Percentiles rank a stretch among this genome's conserved stretches.
Conservation (phyloP, 2,329 filamentous ascomycete species). For the Cadophora sp. region DNA sequence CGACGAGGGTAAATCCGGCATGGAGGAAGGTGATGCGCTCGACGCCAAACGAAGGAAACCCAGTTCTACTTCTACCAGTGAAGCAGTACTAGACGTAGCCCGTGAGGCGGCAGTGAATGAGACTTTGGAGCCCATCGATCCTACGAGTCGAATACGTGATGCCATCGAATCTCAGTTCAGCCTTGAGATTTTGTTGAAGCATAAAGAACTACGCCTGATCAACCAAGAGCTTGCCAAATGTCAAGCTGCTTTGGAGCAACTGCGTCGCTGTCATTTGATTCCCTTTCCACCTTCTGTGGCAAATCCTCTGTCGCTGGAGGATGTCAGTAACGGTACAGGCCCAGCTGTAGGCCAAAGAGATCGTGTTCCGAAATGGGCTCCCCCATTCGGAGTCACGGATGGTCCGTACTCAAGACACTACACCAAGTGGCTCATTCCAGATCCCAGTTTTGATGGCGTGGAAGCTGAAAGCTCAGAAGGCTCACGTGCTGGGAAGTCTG, state of each 20-base stretch:
- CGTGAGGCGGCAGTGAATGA: constrained; percentile 17
- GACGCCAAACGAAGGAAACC: constrained; percentile 46
- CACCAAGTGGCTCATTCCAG: constrained; percentile 91
- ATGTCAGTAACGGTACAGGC: constrained; percentile 78
- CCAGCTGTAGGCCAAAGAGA: constrained; percentile 70
- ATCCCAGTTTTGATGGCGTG: constrained; percentile 81
- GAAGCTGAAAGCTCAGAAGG: constrained; percentile 50
- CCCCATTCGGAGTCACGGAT: constrained; percentile 89
- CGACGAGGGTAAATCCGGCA: constrained; percentile 30
- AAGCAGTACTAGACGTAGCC: background rate
- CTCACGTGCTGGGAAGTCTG: constrained; percentile 49
- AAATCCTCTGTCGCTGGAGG: constrained; percentile 70
- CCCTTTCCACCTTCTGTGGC: constrained; percentile 80
- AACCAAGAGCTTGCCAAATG: constrained; percentile 97
- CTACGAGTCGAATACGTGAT: constrained; percentile 44
- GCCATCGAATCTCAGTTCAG: constrained; percentile 84
- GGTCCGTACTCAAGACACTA: constrained; percentile 96
- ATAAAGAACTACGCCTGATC: constrained; percentile 91
- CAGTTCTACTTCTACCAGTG: constrained; percentile 28
- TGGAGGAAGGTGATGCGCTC: constrained; percentile 32
- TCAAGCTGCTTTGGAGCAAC: constrained; percentile 89
- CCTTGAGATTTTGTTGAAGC: constrained; percentile 90
- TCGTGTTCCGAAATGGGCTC: constrained; percentile 75
- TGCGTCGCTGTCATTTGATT: constrained; percentile 90
- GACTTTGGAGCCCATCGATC: constrained; percentile 17